Evolutionary conservation across 2,329 filamentous ascomycete genomes (phyloP).

Genomic region (Ambrosiella xylebori): DNA sequence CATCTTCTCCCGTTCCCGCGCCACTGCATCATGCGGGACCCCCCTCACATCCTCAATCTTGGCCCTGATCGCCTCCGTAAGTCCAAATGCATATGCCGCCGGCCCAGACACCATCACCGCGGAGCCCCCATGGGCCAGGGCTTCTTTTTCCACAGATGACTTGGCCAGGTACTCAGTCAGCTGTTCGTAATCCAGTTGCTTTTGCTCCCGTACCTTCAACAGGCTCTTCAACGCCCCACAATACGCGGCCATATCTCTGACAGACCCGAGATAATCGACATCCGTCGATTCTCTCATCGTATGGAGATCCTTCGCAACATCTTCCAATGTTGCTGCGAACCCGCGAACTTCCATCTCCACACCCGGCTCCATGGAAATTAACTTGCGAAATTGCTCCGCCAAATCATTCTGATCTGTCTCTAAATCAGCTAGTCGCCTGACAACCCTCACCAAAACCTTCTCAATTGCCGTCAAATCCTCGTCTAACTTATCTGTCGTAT

Average conservation of each 20-base stretch:
- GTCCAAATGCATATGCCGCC: constrained; percentile 29
- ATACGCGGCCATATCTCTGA: constrained; percentile 93
- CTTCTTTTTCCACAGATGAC: constrained; percentile 71
- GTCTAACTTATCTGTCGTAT: constrained; percentile 83
- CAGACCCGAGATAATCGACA: constrained; percentile 80
- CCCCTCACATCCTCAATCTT: constrained; percentile 95
- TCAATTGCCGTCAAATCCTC: constrained; percentile 87
- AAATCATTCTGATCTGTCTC: constrained; percentile 80
- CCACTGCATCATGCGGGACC: constrained; percentile 85
- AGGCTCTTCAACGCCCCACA: constrained; percentile 72
- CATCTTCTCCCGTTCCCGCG: constrained; percentile 52
- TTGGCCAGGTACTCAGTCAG: constrained; percentile 92
- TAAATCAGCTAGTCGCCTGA: constrained; percentile 70
- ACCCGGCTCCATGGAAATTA: constrained; percentile 74
- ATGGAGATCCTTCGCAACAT: constrained; percentile 62
- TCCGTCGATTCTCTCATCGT: constrained; percentile 81
- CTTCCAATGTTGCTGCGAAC: constrained; percentile 74
- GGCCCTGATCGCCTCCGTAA: constrained; percentile 71
- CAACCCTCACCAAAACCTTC: constrained; percentile 85
- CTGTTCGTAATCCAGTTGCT: constrained; percentile 93
- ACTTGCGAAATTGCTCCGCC: constrained; percentile 84
- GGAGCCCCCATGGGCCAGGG: constrained; percentile 45
- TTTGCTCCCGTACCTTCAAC: constrained; percentile 86
- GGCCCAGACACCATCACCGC: constrained; percentile 15
- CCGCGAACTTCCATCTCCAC: constrained; percentile 67